Evolutionary conservation across 2,329 filamentous ascomycete genomes (phyloP), one percentile per base, ranked within the genome.

Genomic region (Drechslerella coelobrocha): DNA sequence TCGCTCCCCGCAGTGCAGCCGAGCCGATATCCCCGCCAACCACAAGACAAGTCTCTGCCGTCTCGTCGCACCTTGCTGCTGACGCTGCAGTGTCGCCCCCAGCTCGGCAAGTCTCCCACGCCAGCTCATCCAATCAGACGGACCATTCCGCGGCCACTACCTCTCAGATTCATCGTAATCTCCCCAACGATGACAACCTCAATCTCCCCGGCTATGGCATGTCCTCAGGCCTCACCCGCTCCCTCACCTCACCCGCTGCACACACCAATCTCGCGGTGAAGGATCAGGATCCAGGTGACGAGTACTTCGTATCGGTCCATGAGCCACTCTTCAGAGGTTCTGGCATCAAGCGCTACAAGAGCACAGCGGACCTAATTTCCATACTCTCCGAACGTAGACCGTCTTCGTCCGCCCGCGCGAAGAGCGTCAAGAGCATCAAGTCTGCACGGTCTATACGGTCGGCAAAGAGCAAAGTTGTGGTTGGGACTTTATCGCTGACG

Each of bases 291-390:
- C 61, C 68, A 7, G 68, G 61, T 8, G 68, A 72, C 29, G 68
- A 71, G 43, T 72, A 72, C n/a, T 72, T 72, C 34, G 61, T 66
- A 10, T 72, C 68, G 0, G 68, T 72, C 24, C 61, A 72, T 39
- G 68, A 72, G 23, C 68, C 68, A 1, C 19, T 45, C 14, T 21
- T 61, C 19, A 61, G 55, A 23, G 59, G 53, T 10, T 50, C 54
- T 14, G 68, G 68, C 5, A 66, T 66, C 14, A 66, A 61, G 73
- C 86, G 89, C 68, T 83, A 96, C 39, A 96, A 92, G 2, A 96
- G 90, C 68, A 92, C 97, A 79, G 92, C 92, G 14, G 94, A 99
- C 78, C 83, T 99, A 23, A 91, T 99, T 39, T 97, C 94, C 0
- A 91, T 96, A 1, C 82, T 99, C 7, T 97, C 92, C 24, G 80